Base-by-base conservation (phyloP, 768 basidiomycete genomes). In the Inosperma sp. region DNA sequence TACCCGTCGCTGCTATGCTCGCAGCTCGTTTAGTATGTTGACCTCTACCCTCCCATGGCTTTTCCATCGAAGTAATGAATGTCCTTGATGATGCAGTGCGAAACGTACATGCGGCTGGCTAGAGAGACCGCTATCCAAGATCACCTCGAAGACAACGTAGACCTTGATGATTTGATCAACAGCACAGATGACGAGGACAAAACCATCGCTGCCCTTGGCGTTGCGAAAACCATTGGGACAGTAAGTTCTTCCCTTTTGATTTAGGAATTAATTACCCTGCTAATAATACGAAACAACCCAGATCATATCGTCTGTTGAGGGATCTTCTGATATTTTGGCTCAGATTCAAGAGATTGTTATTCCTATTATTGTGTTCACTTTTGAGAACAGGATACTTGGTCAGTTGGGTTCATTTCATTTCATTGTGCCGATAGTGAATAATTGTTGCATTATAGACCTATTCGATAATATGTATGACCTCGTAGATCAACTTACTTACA, bases 391-490 rank as follows among this genome's bases (percentile, higher is more conserved):
- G 64, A 62, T 88, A 17, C 72, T 93, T 45, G 89, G 91, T 88
- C 48, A 33, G 80, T 68, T 7, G n/a, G n/a, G n/a, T n/a, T n/a
- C n/a, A n/a, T n/a, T n/a, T n/a, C n/a, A n/a, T n/a, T n/a, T n/a
- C n/a, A n/a, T n/a, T n/a, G n/a, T n/a, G n/a, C n/a, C n/a, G n/a
- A n/a, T n/a, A n/a, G n/a, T 9, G 21, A 47, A 17, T 9, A 36
- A 14, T 23, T 47, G 34, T 17, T 41, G 13, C 40, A n/a, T 36
- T 23, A 44, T 59, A 89, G 92, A 95, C 61, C 71, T 94, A 35
- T 85, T 89, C 61, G 91, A 93, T 67, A 87, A 89, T 62, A 81
- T 88, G 73, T 93, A 85, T 64, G 89, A 92, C 56, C 70, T 94
- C 45, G 80, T 91, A 43, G 93, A 94, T 60, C 86, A 75, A 55